Percentiles rank a stretch among this genome's conserved stretches.
Conservation (phyloP, 805 yeast genomes). For the Lipomyces mesembrius region DNA sequence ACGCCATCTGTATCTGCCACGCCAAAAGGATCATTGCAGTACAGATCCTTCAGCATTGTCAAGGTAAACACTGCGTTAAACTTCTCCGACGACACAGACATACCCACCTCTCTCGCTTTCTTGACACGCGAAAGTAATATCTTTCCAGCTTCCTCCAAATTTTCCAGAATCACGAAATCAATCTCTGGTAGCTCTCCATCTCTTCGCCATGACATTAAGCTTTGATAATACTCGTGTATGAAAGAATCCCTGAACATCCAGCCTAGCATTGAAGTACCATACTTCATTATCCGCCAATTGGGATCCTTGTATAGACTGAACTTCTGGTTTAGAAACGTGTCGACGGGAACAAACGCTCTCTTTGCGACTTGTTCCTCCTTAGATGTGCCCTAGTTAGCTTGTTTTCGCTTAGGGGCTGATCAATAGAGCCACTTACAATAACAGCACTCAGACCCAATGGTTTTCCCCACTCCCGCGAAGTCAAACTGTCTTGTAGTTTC, state of each 20-base stretch:
- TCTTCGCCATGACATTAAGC: slow-evolving; percentile 13
- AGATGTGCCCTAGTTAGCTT: not conserved
- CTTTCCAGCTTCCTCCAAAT: slow-evolving; percentile 26
- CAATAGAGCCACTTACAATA: slow-evolving; percentile 15
- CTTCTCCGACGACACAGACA: slow-evolving; percentile 4
- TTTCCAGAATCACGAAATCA: slow-evolving; percentile 26
- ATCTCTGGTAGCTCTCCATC: slow-evolving; percentile 13
- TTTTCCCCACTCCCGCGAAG: slow-evolving; percentile 18
- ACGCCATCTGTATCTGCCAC: not conserved
- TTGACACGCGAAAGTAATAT: slow-evolving; percentile 18
- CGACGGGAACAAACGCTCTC: slow-evolving; percentile 17
- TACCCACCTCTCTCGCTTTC: not conserved
- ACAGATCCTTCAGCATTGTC: slow-evolving; percentile 20
- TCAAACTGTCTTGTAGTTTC: slow-evolving; percentile 13
- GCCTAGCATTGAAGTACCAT: slow-evolving; percentile 7
- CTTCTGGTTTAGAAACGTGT: slow-evolving; percentile 8
- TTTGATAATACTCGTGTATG: slow-evolving; percentile 15
- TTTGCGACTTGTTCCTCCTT: slow-evolving; percentile 23
- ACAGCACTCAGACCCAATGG: slow-evolving; percentile 28
- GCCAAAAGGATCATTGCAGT: slow-evolving; percentile 24
- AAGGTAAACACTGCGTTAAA: slow-evolving; percentile 23
- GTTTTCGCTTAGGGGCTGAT: no score
- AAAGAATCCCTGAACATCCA: slow-evolving; percentile 27
- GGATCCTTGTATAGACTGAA: slow-evolving; percentile 25
- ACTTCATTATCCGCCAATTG: slow-evolving; percentile 19